Base-by-base conservation (phyloP, 129 eudicot species). In the Erigeron canadensis region DNA sequence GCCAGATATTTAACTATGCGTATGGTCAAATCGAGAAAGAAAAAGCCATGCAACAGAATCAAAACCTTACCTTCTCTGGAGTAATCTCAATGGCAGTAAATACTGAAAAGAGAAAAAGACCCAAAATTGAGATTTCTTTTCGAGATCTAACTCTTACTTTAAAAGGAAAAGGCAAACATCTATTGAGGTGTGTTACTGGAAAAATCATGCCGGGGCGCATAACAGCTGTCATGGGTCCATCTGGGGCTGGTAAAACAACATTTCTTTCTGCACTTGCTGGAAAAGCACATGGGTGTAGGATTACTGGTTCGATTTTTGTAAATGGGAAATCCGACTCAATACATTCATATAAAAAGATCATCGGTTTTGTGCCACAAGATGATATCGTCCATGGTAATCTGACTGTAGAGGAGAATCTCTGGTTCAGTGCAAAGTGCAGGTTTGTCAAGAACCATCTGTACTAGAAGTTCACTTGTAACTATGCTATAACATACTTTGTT, bases 401-500 rank as follows among this genome's bases (percentile, higher is more conserved):
- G 81, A 87, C 90, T 0, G 96, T 92, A 46, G 98, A 92, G 82
- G 98, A 92, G 78, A 92, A 92, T 71, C 83, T 92, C 1, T 85
- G 92, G 91, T 92, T 92, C 80, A 92, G 96, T 81, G 98, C 98
- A 73, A 77, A 83, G 19, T 92, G 96, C 91, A 86, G 98, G 98
- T 92, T 80, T 28, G 57, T 59, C 12, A 63, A 53, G 58, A 53
- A 17, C 58, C 58, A 53, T 53, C 16, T 53, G 57, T 16, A 7
- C 21, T 51, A 51, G 8, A 5, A 15, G 18, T 12, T 15, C 4
- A 53, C 18, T 53, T 53, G 58, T 53, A 16, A 4, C 23, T 21
- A 53, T 53, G 18, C 58, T 53, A 12, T 53, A 53, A 16, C 58
- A 53, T 53, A 10, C 18, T 53, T 28, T 28, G 0, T 28, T 28